Evolutionary conservation across 768 basidiomycete genomes (phyloP).

Genomic region (Tulasnella sp.): DNA sequence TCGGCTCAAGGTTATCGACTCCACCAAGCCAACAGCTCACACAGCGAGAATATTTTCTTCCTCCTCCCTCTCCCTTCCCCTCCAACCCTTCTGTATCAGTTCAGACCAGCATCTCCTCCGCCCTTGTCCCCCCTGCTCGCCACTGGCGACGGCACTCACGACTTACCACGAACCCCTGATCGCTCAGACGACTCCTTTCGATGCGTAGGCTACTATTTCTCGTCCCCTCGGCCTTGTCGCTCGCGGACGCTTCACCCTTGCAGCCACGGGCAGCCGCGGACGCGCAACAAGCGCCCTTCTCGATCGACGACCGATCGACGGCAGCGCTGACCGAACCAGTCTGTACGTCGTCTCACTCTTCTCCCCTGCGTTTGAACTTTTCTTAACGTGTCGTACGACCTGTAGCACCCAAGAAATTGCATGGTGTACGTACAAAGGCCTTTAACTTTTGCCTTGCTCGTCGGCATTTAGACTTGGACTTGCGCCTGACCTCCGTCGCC

Average conservation of each 20-base stretch:
- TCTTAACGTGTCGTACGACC: constrained; percentile 5
- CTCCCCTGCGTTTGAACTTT: neutral
- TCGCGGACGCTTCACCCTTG: neutral
- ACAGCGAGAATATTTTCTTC: too few relatives aligned
- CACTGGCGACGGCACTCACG: neutral
- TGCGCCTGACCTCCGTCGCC: constrained; percentile 32
- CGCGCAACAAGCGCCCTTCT: neutral
- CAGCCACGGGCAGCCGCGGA: neutral
- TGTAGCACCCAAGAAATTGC: constrained; percentile 20
- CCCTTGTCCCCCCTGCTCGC: neutral
- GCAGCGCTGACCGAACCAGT: neutral
- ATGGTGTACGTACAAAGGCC: constrained; percentile 3
- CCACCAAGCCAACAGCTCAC: too few relatives aligned
- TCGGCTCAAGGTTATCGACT: too few relatives aligned
- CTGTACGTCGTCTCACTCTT: neutral
- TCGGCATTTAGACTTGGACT: neutral
- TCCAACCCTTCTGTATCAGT: too few relatives aligned
- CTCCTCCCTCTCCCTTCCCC: too few relatives aligned
- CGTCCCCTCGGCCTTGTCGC: neutral
- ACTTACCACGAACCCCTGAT: neutral
- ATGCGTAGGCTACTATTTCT: neutral
- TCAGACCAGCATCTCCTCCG: neutral
- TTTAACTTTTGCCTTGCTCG: neutral
- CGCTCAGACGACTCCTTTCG: neutral
- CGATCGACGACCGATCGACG: neutral